Conservation (phyloP, 371 early-diverging fungal genomes). For the Lichtheimia hyalospora region DNA sequence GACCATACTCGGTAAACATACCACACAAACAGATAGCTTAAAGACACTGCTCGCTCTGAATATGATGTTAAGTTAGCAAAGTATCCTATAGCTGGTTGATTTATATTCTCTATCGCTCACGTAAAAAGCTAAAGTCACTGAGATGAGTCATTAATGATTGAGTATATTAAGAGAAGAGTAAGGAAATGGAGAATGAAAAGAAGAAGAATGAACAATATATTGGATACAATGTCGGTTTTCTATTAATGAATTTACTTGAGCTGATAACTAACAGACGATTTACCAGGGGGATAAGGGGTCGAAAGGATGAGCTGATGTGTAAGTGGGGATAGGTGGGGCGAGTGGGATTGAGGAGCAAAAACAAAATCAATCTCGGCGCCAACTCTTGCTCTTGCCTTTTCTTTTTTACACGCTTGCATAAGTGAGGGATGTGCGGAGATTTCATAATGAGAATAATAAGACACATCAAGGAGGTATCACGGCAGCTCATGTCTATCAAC, state of each 20-base stretch:
- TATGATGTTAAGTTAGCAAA: not conserved
- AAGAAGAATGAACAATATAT: not conserved
- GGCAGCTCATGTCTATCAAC: too few relatives aligned
- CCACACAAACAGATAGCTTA: slow-evolving; percentile 36
- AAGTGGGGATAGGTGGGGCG: too few relatives aligned
- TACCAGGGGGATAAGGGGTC: not conserved
- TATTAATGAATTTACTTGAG: not conserved
- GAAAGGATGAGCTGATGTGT: not conserved
- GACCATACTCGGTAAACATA: slow-evolving; percentile 40
- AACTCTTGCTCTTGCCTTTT: too few relatives aligned
- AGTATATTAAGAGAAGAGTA: slow-evolving; percentile 5
- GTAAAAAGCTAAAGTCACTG: slow-evolving; percentile 48
- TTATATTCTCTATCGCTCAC: slow-evolving; percentile 13
- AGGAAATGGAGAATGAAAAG: slow-evolving; percentile 5
- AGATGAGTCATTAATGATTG: slow-evolving; percentile 39
- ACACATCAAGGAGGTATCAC: too few relatives aligned
- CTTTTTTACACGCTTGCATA: too few relatives aligned
- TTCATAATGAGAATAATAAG: too few relatives aligned
- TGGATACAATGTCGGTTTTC: not conserved
- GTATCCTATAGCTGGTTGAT: not conserved
- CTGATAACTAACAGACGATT: too few relatives aligned
- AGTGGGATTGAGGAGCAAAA: too few relatives aligned
- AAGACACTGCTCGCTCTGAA: slow-evolving; percentile 38
- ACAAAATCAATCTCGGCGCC: too few relatives aligned
- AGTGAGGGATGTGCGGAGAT: too few relatives aligned